phyloP scores from a whole-genome alignment of 495 filamentous ascomycete genomes.

The Penicillium canariense region DNA sequence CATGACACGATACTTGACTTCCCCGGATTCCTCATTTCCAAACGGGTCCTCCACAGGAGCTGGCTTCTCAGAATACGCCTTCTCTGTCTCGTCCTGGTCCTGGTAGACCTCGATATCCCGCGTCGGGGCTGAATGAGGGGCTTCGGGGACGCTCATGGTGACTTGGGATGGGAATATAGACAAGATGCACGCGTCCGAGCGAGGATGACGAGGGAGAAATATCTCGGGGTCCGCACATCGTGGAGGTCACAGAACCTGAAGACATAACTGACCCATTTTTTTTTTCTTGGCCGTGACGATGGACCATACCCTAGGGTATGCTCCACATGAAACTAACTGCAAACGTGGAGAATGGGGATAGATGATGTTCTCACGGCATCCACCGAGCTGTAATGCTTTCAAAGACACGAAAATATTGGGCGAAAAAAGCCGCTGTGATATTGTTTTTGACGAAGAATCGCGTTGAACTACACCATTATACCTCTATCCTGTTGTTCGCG shows the following conservation, averaged over 20 bases:
- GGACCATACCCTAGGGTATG: slow-evolving; percentile 10
- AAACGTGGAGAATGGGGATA: background rate
- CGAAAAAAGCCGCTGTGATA: no score
- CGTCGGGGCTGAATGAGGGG: slow-evolving; percentile 3
- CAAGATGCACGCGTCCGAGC: background rate
- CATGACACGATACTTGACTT: slow-evolving; percentile 39
- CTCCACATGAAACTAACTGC: background rate
- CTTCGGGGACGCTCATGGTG: slow-evolving; percentile 17
- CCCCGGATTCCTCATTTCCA: slow-evolving; percentile 35
- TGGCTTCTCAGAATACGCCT: slow-evolving; percentile 14
- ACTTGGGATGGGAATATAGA: background rate
- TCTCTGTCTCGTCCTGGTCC: slow-evolving; percentile 17
- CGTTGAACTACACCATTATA: background rate
- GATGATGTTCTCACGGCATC: background rate
- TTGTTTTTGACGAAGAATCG: no score
- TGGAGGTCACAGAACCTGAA: slow-evolving; percentile 18
- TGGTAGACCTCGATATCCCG: slow-evolving; percentile 18
- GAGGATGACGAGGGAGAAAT: slow-evolving; percentile 13
- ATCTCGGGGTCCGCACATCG: slow-evolving; percentile 1
- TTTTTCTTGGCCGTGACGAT: slow-evolving; percentile 26
- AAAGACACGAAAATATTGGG: no score
- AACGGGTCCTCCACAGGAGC: slow-evolving; percentile 28
- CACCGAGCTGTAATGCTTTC: no score
- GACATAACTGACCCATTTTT: slow-evolving; percentile 22
- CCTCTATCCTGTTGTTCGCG: background rate